Evolutionary conservation across 106 monocot genomes (phyloP).

Genomic region (Agapanthus africanus): DNA sequence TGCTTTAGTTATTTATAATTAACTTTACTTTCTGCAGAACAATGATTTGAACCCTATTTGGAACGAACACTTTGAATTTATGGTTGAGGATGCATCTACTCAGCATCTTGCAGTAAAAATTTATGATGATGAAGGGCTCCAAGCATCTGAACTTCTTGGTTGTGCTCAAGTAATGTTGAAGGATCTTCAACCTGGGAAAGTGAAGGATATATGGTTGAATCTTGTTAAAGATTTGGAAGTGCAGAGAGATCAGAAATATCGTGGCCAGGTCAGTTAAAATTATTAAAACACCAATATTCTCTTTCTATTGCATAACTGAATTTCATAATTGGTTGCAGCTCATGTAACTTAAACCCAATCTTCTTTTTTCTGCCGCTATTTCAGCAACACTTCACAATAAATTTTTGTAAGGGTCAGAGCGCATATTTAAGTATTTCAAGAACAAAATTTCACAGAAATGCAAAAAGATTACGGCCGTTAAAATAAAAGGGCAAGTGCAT

Average conservation of each 20-base stretch:
- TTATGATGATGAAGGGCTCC: conserved; percentile 93
- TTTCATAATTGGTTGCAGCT: no score
- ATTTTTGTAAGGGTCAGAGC: no score
- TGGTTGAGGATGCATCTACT: conserved; percentile 72
- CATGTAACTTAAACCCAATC: no score
- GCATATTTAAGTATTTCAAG: no score
- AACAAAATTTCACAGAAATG: no score
- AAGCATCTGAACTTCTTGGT: conserved; percentile 77
- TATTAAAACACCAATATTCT: no score
- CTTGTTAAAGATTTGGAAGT: conserved; percentile 86
- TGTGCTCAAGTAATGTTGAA: conserved; percentile 60
- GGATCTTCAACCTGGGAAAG: conserved; percentile 78
- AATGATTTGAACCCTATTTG: conserved; percentile 89
- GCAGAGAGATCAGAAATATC: conserved; percentile 74
- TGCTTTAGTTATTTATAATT: conserved; percentile 2
- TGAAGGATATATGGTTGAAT: conserved; percentile 76
- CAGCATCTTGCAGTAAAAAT: conserved; percentile 63
- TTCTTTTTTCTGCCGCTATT: no score
- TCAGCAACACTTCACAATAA: no score
- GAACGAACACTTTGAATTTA: conserved; percentile 88
- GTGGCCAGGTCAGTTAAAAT: conserved; percentile 76
- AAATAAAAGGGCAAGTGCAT: no score
- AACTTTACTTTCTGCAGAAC: conserved; percentile 38
- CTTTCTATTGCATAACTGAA: no score
- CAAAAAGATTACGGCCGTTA: no score